These are phyloP conservation scores for Malassezia pachydermatis DNA, from an alignment of 1,284 basidiomycete species.

Conservation along the genomic window DNA sequence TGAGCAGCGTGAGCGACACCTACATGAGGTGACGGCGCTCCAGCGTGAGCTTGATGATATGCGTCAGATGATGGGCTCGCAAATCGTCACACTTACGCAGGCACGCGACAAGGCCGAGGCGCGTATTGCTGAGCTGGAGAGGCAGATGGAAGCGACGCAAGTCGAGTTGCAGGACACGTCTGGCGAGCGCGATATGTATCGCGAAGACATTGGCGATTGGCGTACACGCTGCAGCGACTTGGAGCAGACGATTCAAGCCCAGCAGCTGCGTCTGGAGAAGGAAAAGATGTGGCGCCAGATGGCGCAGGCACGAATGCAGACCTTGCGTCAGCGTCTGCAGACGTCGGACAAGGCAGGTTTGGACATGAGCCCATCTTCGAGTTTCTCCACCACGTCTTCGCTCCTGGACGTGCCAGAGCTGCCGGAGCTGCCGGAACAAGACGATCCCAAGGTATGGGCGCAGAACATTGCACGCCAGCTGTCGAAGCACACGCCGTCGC, in stretches of 20 bases:
- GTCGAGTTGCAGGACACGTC: constrained; percentile 32
- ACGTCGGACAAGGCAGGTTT: not conserved
- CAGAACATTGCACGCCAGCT: constrained; percentile 20
- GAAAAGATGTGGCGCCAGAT: constrained; percentile 23
- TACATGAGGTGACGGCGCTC: constrained; percentile 1
- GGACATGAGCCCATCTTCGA: not conserved
- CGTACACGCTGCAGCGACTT: constrained; percentile 36
- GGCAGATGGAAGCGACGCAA: constrained; percentile 19
- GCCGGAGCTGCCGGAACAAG: constrained; percentile 14
- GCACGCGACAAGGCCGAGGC: constrained; percentile 18
- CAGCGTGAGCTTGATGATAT: constrained; percentile 18
- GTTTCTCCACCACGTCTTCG: not conserved
- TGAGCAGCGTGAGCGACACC: constrained; percentile 8
- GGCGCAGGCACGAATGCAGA: constrained; percentile 26
- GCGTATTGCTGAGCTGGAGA: constrained; percentile 11
- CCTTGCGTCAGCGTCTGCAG: constrained; percentile 26
- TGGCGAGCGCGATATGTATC: constrained; percentile 40
- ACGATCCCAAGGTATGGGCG: constrained; percentile 21
- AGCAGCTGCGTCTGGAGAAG: constrained; percentile 31
- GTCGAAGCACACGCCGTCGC: constrained; percentile 11
- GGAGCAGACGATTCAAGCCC: constrained; percentile 31
- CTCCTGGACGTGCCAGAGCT: constrained; percentile 8
- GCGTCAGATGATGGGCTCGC: constrained; percentile 11
- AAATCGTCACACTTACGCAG: constrained; percentile 19
- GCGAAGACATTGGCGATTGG: constrained; percentile 44